Evolutionary conservation across 1,139 yeast genomes (phyloP), one percentile per base, ranked within the genome.

Genomic region (Geotrichum reessii): DNA sequence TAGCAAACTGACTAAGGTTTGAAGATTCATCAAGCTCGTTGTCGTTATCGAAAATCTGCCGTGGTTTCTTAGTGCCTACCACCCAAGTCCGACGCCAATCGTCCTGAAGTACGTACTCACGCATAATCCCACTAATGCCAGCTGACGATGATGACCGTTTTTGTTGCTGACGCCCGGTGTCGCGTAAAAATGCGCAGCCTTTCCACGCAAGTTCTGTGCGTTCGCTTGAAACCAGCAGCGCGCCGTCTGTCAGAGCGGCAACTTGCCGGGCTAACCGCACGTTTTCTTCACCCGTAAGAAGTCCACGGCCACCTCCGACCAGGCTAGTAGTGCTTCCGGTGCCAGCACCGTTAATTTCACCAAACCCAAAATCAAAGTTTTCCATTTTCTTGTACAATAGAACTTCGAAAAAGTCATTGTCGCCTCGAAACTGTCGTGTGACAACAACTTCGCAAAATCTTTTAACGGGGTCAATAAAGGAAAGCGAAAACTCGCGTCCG

Each of bases 61-160:
- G 19, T 19, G 17, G 22, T 21, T 44, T 25, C 9, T 49, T 37
- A n/a, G 37, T 44, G 6, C 55, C 55, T 12, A 52, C 46, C 31
- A 52, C 31, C 55, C 55, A 52, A 17, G 27, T 27, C 27, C 55
- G 55, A 7, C 55, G 50, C n/a, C 55, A 40, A 31, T 52, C 50
- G 25, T 52, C 55, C 11, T 46, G 49, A 7, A 52, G n/a, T 22
- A 28, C 50, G 19, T 46, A 52, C 28, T 52, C 50, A 12, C 55
- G 50, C 28, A 21, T 3, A 6, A n/a, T 25, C 44, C 22, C 24
- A 21, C 31, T 7, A 21, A 25, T 17, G 2, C 28, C 47, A 24
- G 28, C 28, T 22, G 24, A 37, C 8, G 44, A 7, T 14, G 44
- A 17, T 14, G 44, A 37, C 44, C 19, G 44, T 37, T 37, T 37